Evolutionary conservation across 805 yeast species (phyloP).

Genomic region (Candida glaebosa): DNA sequence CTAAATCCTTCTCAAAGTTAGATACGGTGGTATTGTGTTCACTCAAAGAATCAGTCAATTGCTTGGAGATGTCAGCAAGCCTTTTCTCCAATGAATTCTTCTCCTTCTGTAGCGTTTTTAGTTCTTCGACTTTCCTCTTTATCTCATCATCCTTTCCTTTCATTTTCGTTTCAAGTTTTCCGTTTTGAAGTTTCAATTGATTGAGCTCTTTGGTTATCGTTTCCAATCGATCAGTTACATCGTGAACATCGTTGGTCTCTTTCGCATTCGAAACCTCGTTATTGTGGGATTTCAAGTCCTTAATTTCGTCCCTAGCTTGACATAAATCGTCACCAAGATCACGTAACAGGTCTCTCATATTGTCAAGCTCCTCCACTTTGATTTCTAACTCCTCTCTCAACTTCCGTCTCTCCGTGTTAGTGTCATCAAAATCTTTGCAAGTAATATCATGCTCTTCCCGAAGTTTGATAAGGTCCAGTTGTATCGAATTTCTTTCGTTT

Average conservation of each 20-base stretch:
- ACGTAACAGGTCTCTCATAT: constrained; percentile 69
- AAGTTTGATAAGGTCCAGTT: constrained; percentile 15
- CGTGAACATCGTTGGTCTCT: not conserved
- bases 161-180: not conserved
- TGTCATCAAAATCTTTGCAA: constrained; percentile 15
- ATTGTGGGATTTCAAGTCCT: constrained; percentile 18
- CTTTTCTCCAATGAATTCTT: not conserved
- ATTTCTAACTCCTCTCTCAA: constrained; percentile 28
- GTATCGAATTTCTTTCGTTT: constrained; percentile 13
- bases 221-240: not conserved
- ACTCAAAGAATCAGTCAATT: not conserved
- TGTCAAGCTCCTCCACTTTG: constrained; percentile 63
- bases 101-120: constrained; percentile 2
- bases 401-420: constrained; percentile 9
- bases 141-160: not conserved
- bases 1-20: constrained; percentile 10
- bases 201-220: constrained; percentile 2
- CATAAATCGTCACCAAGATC: constrained; percentile 80
- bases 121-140: not conserved
- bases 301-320: constrained; percentile 57
- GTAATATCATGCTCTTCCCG: constrained; percentile 16
- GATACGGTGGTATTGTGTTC: constrained; percentile 1
- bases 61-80: not conserved
- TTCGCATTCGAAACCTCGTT: constrained; percentile 1
- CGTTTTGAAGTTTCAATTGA: constrained; percentile 2